Conservation (phyloP, 164 flowering plant genomes). For the Saururus chinensis region DNA sequence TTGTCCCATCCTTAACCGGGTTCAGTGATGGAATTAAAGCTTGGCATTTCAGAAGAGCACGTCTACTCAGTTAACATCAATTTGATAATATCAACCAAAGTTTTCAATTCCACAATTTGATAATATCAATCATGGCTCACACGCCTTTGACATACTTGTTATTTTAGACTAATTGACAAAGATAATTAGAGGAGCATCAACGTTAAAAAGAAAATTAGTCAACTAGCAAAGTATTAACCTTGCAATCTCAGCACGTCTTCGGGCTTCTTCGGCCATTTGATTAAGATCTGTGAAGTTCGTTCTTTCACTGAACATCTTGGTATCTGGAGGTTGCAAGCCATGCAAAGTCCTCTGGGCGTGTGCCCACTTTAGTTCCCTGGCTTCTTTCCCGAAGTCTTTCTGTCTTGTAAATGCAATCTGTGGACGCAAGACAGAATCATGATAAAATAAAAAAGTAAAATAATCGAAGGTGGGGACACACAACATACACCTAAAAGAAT, state of each 20-base stretch:
- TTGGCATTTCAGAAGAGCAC: neutral
- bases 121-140: neutral
- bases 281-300: conserved; percentile 62
- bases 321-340: conserved; percentile 76
- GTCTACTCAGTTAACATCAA: neutral
- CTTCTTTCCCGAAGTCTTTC: conserved; percentile 85
- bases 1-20: neutral
- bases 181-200: too few species aligned
- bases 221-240: conserved; percentile 28
- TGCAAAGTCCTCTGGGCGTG: conserved; percentile 88
- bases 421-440: neutral
- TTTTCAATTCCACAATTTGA: too few species aligned
- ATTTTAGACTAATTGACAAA: neutral
- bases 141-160: neutral
- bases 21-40: neutral
- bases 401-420: conserved; percentile 91
- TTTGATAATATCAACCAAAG: too few species aligned
- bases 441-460: conserved; percentile 3
- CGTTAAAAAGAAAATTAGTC: neutral
- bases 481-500: neutral
- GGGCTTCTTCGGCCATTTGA: conserved; percentile 95
- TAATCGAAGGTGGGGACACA: neutral
- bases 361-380: conserved; percentile 90
- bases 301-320: conserved; percentile 55
- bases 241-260: conserved; percentile 91